phyloP scores from a whole-genome alignment of 192 early-diverging fungal species.

The Backusella mclennaniae region DNA sequence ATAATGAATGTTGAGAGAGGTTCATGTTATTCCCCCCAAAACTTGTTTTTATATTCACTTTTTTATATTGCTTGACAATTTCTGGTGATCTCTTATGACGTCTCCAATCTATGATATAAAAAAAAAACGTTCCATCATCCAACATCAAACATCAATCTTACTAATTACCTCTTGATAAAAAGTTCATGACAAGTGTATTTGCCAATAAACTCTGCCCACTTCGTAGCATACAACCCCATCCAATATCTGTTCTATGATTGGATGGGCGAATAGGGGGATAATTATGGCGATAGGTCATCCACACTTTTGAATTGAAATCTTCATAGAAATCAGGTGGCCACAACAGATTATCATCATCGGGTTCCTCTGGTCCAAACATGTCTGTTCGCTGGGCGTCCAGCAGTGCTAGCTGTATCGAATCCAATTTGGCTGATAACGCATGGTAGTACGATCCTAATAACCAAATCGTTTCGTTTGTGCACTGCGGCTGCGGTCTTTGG shows the following conservation, averaged over 20 bases:
- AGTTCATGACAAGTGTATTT: slow-evolving; percentile 73
- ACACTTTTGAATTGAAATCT: slow-evolving; percentile 79
- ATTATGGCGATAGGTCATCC: slow-evolving; percentile 91
- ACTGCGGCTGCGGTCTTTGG: background rate
- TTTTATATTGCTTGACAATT: slow-evolving; percentile 41
- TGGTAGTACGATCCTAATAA: slow-evolving; percentile 40
- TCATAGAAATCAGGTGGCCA: slow-evolving; percentile 57
- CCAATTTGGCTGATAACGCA: slow-evolving; percentile 7
- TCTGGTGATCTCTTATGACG: slow-evolving; percentile 31
- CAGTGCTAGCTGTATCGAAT: slow-evolving; percentile 17
- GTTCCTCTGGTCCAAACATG: slow-evolving; percentile 14
- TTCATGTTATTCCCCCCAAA: too few species aligned
- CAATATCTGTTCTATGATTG: slow-evolving; percentile 79
- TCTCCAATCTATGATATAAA: slow-evolving; percentile 46
- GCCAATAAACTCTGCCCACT: slow-evolving; percentile 92
- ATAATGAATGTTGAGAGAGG: background rate
- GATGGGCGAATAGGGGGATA: slow-evolving; percentile 82
- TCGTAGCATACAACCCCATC: slow-evolving; percentile 98
- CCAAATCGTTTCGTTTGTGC: slow-evolving; percentile 16
- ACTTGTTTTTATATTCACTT: slow-evolving; percentile 22
- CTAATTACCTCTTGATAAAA: slow-evolving; percentile 69
- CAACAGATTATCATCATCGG: slow-evolving; percentile 15
- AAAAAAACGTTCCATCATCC: too few species aligned
- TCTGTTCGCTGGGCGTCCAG: slow-evolving; percentile 29
- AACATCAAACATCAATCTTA: background rate